Conservation (phyloP, 2,329 filamentous ascomycete genomes). For the Aureobasidium sp. region DNA sequence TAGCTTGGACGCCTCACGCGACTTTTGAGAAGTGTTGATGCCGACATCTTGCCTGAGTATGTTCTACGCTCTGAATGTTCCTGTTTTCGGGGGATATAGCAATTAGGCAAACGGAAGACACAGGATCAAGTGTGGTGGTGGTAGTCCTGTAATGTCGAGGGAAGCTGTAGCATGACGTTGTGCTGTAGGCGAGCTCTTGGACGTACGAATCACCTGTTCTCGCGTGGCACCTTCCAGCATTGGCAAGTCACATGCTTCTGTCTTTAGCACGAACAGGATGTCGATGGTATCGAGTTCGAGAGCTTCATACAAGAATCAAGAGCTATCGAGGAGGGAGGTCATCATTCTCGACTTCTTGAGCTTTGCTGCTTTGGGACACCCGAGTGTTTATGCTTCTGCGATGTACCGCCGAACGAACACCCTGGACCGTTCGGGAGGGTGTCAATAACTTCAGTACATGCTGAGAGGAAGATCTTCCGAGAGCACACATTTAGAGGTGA, state of each 20-base stretch:
- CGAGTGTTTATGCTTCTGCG: not conserved
- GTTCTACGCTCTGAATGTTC: no score
- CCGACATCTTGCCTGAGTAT: conserved; percentile 25
- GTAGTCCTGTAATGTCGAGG: not conserved
- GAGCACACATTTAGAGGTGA: not conserved
- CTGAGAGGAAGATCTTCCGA: not conserved
- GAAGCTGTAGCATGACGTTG: not conserved
- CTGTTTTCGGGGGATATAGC: not conserved
- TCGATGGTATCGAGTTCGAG: not conserved
- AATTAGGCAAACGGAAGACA: no score
- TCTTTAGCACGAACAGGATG: not conserved
- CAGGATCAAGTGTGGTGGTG: not conserved
- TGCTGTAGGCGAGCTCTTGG: not conserved
- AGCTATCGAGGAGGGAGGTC: not conserved
- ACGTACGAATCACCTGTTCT: not conserved
- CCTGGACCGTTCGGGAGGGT: not conserved
- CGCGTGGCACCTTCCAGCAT: not conserved
- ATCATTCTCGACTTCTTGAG: not conserved
- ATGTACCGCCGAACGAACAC: not conserved
- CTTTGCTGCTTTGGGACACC: not conserved
- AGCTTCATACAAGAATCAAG: not conserved
- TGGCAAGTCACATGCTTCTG: not conserved
- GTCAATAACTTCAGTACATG: not conserved
- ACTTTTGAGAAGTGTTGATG: conserved; percentile 67
- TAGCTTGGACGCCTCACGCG: conserved; percentile 70